Conservation (phyloP, 1,284 basidiomycete genomes). For the Microbotryum silenes-acaulis region DNA sequence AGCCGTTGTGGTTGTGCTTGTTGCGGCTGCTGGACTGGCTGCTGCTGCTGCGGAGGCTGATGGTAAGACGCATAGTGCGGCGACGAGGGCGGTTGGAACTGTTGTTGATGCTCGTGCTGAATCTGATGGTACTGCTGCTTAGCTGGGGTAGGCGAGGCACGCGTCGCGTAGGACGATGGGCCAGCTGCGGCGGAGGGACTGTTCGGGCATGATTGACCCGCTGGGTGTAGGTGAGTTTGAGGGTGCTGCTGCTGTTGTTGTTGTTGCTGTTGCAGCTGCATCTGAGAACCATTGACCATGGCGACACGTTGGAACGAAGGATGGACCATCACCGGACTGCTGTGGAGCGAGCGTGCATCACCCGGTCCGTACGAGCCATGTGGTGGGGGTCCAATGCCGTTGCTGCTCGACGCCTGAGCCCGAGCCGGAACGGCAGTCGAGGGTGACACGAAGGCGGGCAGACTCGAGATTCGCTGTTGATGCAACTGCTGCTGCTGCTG, state of each 20-base stretch:
- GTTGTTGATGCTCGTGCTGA: slow-evolving; percentile 2
- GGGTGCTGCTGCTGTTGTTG: neutral
- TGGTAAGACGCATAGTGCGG: slow-evolving; percentile 1
- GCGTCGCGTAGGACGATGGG: neutral
- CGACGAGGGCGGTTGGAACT: slow-evolving; percentile 3
- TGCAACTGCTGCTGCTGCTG: slow-evolving; percentile 6
- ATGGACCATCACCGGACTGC: neutral
- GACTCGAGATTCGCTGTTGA: neutral
- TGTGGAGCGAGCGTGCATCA: neutral
- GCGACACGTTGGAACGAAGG: neutral
- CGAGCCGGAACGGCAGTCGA: neutral
- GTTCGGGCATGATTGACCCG: no score
- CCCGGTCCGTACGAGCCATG: neutral
- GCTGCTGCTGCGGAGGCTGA: neutral
- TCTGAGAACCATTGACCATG: neutral
- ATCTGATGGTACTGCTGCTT: no score
- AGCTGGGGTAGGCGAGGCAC: no score
- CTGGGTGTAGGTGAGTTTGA: neutral
- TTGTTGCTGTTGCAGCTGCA: neutral
- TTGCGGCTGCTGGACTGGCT: neutral
- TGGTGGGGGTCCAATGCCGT: neutral
- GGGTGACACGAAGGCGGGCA: neutral
- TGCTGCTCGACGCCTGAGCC: neutral
- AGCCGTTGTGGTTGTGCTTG: neutral
- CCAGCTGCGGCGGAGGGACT: no score